These are phyloP conservation scores for Tremellales sp. DNA, from an alignment of 1,284 basidiomycete genomes.

Conservation along the genomic window DNA sequence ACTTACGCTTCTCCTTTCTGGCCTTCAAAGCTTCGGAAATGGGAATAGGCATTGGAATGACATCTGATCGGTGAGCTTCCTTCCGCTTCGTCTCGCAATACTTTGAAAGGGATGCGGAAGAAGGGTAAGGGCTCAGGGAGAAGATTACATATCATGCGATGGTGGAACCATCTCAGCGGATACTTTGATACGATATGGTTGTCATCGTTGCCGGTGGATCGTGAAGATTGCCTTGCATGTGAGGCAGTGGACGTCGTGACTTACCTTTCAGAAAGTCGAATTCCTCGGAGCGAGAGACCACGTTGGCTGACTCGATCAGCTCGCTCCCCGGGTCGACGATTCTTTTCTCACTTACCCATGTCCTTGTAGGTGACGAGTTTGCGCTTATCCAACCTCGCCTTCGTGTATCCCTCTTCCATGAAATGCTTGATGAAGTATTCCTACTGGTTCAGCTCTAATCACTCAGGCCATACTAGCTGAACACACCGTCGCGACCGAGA, in stretches of 20 bases:
- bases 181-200: conserved; percentile 30
- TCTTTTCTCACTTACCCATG: conserved; percentile 27
- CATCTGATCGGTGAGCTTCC: conserved; percentile 24
- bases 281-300: conserved; percentile 38
- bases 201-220: conserved; percentile 22
- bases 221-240: no score
- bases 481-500: conserved; percentile 48
- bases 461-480: not conserved
- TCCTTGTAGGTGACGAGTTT: conserved; percentile 49
- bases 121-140: conserved; percentile 41
- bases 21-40: conserved; percentile 40
- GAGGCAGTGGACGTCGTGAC: conserved; percentile 8
- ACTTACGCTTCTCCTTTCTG: conserved; percentile 32
- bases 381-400: conserved; percentile 47
- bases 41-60: conserved; percentile 38
- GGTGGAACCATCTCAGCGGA: conserved; percentile 9
- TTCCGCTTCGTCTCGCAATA: not conserved
- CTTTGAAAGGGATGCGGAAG: conserved; percentile 1
- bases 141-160: conserved; percentile 40
- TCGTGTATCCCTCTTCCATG: conserved; percentile 47
- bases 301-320: conserved; percentile 23
- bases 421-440: conserved; percentile 50
- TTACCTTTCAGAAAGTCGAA: conserved; percentile 46
- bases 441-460: conserved; percentile 13
- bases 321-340: not conserved